These are phyloP conservation scores for Cutaneotrichosporon sp. DNA, from an alignment of 1,284 basidiomycete genomes.

Conservation along the genomic window DNA sequence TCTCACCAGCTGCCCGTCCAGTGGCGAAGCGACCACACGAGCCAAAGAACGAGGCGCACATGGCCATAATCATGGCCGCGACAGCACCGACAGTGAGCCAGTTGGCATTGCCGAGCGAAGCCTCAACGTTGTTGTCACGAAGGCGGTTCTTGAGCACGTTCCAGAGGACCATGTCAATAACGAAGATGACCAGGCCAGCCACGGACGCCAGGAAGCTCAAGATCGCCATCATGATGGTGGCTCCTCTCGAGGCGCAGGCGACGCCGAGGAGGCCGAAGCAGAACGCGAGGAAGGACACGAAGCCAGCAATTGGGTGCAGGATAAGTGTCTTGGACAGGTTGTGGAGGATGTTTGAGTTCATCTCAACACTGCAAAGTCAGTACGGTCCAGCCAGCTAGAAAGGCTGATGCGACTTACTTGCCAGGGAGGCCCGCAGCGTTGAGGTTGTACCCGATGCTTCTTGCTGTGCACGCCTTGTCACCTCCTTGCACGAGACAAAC, in stretches of 20 bases:
- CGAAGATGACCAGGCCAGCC: conserved; percentile 61
- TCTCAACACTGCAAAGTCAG: conserved; percentile 25
- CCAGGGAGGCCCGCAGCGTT: conserved; percentile 22
- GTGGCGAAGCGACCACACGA: conserved; percentile 59
- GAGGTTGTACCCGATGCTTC: conserved; percentile 38
- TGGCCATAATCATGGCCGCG: conserved; percentile 60
- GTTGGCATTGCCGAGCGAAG: conserved; percentile 43
- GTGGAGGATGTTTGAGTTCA: conserved; percentile 56
- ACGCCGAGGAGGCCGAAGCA: conserved; percentile 64
- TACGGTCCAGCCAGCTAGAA: no score
- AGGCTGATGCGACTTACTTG: conserved; percentile 31
- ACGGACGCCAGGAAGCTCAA: conserved; percentile 60
- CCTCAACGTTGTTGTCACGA: conserved; percentile 52
- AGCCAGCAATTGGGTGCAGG: conserved; percentile 71
- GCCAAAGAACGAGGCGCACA: conserved; percentile 62
- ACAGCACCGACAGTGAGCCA: conserved; percentile 68
- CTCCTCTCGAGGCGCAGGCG: conserved; percentile 58
- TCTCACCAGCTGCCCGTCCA: conserved; percentile 46
- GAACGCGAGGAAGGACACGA: conserved; percentile 64
- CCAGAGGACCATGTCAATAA: conserved; percentile 75
- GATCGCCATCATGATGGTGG: conserved; percentile 70
- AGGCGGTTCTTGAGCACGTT: conserved; percentile 62
- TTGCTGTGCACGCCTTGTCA: conserved; percentile 25
- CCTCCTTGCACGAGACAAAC: conserved; percentile 59
- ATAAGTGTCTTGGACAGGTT: conserved; percentile 68